These are phyloP conservation scores for Biscogniauxia mediterranea DNA, from an alignment of 2,329 filamentous ascomycete species.

Conservation along the genomic window DNA sequence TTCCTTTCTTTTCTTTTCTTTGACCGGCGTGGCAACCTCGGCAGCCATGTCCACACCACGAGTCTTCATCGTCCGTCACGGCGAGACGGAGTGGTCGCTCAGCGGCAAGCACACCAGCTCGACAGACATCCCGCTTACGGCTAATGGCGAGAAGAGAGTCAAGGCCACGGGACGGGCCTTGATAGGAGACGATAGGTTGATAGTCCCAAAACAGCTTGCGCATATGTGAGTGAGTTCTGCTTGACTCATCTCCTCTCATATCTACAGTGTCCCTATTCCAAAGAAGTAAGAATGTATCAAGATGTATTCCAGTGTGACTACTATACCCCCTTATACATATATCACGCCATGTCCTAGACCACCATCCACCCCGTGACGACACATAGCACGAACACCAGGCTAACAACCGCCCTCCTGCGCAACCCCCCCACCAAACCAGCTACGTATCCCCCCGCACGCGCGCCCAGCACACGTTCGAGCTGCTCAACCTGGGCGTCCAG, in stretches of 20 bases:
- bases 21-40: neutral
- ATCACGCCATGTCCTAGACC: too few relatives aligned
- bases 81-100: conserved; percentile 94
- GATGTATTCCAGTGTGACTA: too few relatives aligned
- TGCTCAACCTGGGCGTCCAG: conserved; percentile 72
- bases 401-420: too few relatives aligned
- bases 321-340: too few relatives aligned
- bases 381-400: too few relatives aligned
- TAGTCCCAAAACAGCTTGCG: conserved; percentile 76
- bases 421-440: conserved; percentile 34
- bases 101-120: conserved; percentile 80
- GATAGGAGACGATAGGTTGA: conserved; percentile 79
- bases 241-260: neutral
- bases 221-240: conserved; percentile 65
- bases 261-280: too few relatives aligned
- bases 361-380: too few relatives aligned
- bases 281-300: too few relatives aligned
- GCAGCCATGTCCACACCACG: conserved; percentile 56
- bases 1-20: too few relatives aligned
- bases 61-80: conserved; percentile 82
- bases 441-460: conserved; percentile 86
- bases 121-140: conserved; percentile 83
- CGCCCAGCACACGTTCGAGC: conserved; percentile 85
- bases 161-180: conserved; percentile 77
- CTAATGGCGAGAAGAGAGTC: conserved; percentile 75